Evolutionary conservation across 805 yeast species (phyloP), one percentile per base, ranked within the genome.

Genomic region (Saturnispora dispora): DNA sequence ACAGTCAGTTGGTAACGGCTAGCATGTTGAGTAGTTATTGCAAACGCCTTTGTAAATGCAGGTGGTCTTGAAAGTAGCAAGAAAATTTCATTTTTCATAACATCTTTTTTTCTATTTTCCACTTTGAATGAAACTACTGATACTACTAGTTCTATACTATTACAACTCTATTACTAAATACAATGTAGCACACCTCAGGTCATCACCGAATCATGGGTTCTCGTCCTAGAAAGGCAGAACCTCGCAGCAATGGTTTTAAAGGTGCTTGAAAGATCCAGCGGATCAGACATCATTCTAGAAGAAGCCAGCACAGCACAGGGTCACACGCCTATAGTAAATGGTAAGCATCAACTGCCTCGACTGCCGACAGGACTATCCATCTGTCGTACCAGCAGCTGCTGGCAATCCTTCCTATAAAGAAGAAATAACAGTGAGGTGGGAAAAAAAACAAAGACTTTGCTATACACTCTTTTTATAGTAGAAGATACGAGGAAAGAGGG

Each of bases 191-290:
- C 75, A 68, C 83, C 71, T 74, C 81, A 87, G 96, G 96, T 87
- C 95, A 87, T 87, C 96, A 84, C 90, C 86, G 76, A 82, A 83
- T 87, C 95, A 87, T 87, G 95, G 89, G 79, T 64, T 62, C 69
- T 68, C 45, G 41, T 37, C 41, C 41, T 37, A 18, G 10, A 20
- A 37, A 71, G 75, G 74, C 83, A 88, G 88, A 83, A 84, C 95
- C 96, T 88, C 89, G 83, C 87, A 80, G 90, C 96, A 88, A 88
- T 88, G 96, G 96, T 88, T 88, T 88, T 88, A 87, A 85, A 83
- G 88, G 80, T 82, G 58, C 47, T 32, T 20, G 18, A 15, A 37
- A 37, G 13, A 20, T 18, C 22, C 23, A 18, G 22, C 11, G 17
- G 41, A 37, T 37, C 41, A 37, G n/a, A 40, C 44, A 13, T 22